phyloP scores from a whole-genome alignment of 2,329 filamentous ascomycete genomes.

The Dryadomyces quercus-mongolicae region DNA sequence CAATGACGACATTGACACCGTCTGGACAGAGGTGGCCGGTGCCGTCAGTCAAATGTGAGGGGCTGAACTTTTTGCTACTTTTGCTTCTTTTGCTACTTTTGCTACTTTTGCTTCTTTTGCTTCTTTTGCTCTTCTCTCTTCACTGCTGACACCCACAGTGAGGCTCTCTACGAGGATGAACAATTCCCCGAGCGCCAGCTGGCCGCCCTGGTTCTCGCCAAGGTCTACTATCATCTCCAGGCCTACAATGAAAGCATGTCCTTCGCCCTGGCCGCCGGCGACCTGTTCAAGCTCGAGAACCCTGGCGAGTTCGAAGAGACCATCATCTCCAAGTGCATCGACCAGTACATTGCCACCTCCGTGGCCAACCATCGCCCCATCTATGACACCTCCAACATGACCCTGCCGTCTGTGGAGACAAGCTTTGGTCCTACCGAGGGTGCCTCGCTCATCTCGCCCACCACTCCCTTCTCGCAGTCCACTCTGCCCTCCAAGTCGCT shows the following conservation, averaged over 20 bases:
- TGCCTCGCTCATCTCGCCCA: conserved; percentile 68
- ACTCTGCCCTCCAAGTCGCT: conserved; percentile 88
- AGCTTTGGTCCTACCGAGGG: conserved; percentile 65
- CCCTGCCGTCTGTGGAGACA: conserved; percentile 61
- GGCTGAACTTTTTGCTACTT: background rate
- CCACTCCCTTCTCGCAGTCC: conserved; percentile 90
- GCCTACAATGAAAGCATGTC: conserved; percentile 99
- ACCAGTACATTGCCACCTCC: conserved; percentile 82
- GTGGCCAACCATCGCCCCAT: conserved; percentile 36
- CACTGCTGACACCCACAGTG: conserved; percentile 39
- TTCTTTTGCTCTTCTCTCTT: background rate
- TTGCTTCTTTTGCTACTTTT: background rate
- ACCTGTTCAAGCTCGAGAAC: conserved; percentile 85
- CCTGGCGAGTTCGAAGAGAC: conserved; percentile 97
- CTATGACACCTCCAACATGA: conserved; percentile 28
- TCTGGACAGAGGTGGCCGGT: conserved; percentile 95
- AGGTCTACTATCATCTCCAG: conserved; percentile 97
- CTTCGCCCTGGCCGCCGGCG: conserved; percentile 87
- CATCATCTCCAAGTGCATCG: conserved; percentile 95
- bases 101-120: background rate
- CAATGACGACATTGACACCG: conserved; percentile 90
- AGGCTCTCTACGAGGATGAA: conserved; percentile 95
- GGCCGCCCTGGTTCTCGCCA: conserved; percentile 85
- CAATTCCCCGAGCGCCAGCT: conserved; percentile 87
- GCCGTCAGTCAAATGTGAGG: conserved; percentile 82